Percentiles rank a stretch among this genome's conserved stretches.
phyloP scores from a whole-genome alignment of 2,329 filamentous ascomycete genomes.

The Fusarium staphyleae region DNA sequence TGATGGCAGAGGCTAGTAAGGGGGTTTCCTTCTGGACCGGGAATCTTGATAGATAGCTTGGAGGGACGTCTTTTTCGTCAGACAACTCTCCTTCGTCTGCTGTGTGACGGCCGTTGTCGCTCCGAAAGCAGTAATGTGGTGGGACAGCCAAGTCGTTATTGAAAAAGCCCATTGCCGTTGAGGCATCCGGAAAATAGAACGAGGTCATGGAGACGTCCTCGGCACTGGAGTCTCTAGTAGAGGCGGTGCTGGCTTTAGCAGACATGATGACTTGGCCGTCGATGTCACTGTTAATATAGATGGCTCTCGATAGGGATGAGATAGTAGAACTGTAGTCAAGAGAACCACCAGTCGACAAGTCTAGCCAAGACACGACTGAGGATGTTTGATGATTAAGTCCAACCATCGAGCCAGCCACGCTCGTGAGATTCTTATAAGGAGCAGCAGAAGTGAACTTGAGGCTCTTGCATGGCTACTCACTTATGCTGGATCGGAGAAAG shows the following conservation, averaged over 20 bases:
- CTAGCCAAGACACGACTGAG: too few species aligned
- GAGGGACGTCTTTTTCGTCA: not conserved
- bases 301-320: not conserved
- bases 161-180: slow-evolving; percentile 6
- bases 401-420: too few species aligned
- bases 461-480: too few species aligned
- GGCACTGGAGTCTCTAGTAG: not conserved
- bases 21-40: not conserved
- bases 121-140: not conserved
- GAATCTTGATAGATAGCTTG: slow-evolving; percentile 3
- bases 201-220: not conserved
- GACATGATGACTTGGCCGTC: not conserved
- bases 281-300: not conserved
- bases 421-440: too few species aligned
- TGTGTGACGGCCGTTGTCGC: slow-evolving; percentile 4
- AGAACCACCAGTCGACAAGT: too few species aligned
- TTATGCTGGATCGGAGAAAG: too few species aligned
- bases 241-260: not conserved
- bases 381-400: too few species aligned
- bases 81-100: not conserved
- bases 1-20: not conserved
- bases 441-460: too few species aligned
- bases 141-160: slow-evolving; percentile 15
- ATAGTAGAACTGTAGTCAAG: too few species aligned
- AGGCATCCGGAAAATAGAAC: slow-evolving; percentile 10